Percentiles rank a stretch among this genome's conserved stretches.
These are phyloP conservation scores for Epithele typhae DNA, from an alignment of 768 basidiomycete genomes.

Conservation along the genomic window DNA sequence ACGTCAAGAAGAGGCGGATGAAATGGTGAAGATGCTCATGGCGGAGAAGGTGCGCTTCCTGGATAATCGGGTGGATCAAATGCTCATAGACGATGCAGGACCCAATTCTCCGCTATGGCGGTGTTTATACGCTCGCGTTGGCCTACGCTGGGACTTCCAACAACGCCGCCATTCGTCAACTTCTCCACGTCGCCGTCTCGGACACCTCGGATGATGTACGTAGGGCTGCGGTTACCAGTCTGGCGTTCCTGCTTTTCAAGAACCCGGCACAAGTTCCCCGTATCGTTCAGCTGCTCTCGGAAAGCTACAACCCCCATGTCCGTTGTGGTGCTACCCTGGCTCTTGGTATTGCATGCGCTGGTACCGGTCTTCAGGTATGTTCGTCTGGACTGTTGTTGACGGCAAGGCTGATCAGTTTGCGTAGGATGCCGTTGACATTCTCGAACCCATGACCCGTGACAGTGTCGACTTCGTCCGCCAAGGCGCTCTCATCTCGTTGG, in stretches of 20 bases:
- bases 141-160: conserved; percentile 96
- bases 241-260: conserved; percentile 96
- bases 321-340: conserved; percentile 96
- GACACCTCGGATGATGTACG: conserved; percentile 98
- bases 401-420: too few relatives aligned
- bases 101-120: conserved; percentile 94
- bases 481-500: conserved; percentile 91
- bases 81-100: conserved; percentile 43
- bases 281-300: conserved; percentile 93
- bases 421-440: conserved; percentile 91
- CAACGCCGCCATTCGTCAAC: conserved; percentile 86
- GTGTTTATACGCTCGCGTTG: conserved; percentile 92
- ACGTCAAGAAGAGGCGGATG: conserved; percentile 87
- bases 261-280: conserved; percentile 94
- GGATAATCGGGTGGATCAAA: neutral
- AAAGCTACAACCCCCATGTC: conserved; percentile 99
- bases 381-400: too few relatives aligned
- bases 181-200: conserved; percentile 95
- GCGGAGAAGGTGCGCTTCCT: conserved; percentile 72
- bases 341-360: conserved; percentile 94
- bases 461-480: conserved; percentile 98
- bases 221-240: conserved; percentile 90
- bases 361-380: conserved; percentile 86
- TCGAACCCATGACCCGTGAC: conserved; percentile 98
- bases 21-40: conserved; percentile 70